These are phyloP conservation scores for Sodiomyces alkalinus DNA, from an alignment of 2,329 filamentous ascomycete species.

Conservation along the genomic window DNA sequence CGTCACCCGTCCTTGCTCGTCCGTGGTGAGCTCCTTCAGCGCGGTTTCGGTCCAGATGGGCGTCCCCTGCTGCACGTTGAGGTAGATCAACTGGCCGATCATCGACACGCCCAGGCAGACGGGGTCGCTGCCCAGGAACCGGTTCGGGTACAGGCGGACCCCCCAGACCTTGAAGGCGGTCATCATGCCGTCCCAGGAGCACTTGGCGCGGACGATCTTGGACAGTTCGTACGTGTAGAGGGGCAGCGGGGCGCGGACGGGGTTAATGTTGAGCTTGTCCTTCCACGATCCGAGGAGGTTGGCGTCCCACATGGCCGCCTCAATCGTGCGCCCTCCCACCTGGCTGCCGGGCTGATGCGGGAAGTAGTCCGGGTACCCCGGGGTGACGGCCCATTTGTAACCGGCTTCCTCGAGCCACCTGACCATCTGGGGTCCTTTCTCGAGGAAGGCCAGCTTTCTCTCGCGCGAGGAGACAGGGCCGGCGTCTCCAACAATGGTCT, in stretches of 20 bases:
- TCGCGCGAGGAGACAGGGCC: constrained; percentile 14
- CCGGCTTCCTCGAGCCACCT: constrained; percentile 13
- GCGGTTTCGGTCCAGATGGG: constrained; percentile 6
- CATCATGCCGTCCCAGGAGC: constrained; percentile 3
- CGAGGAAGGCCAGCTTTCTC: constrained; percentile 14
- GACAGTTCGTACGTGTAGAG: constrained; percentile 8
- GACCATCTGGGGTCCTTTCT: constrained; percentile 16
- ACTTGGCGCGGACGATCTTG: constrained; percentile 5
- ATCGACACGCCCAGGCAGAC: constrained; percentile 12
- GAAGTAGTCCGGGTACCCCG: constrained; percentile 17
- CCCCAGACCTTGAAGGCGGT: no score
- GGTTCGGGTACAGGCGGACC: constrained; percentile 4
- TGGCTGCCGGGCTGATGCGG: constrained; percentile 13
- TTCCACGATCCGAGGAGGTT: constrained; percentile 13
- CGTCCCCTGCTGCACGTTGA: constrained; percentile 5
- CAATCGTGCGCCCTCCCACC: constrained; percentile 12
- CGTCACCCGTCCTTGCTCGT: constrained; percentile 8
- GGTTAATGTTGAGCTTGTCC: constrained; percentile 6
- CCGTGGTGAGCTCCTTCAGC: constrained; percentile 7
- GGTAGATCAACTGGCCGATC: constrained; percentile 10
- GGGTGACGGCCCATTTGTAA: constrained; percentile 12
- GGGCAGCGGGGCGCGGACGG: constrained; percentile 4
- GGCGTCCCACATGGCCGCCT: constrained; percentile 13
- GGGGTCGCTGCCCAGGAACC: constrained; percentile 7
- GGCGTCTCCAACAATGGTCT: constrained; percentile 13